Conservation (phyloP, 1,139 yeast genomes). For the Pichia sp. region DNA sequence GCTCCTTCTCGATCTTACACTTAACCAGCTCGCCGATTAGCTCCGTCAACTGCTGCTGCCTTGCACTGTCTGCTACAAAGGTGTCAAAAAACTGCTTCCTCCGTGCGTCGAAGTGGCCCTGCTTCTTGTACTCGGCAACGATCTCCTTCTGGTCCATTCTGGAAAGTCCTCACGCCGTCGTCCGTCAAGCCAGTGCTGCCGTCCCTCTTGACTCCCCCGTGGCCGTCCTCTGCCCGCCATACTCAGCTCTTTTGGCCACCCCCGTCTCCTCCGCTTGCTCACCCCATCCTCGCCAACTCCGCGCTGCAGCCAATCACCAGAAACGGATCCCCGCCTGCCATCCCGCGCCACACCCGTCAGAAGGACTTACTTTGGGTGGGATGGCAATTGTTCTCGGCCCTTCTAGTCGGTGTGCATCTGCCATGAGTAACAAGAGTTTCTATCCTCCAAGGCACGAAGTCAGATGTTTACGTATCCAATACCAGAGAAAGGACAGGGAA, state of each 20-base stretch:
- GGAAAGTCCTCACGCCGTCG: too few relatives aligned
- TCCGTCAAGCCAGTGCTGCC: too few relatives aligned
- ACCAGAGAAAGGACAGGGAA: too few relatives aligned
- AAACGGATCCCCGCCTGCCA: background rate
- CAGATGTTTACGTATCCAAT: too few relatives aligned
- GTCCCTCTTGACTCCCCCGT: background rate
- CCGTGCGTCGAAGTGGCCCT: constrained; percentile 48
- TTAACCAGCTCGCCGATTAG: constrained; percentile 45
- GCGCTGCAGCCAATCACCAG: background rate
- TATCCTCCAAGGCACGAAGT: too few relatives aligned
- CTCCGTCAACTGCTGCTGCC: constrained; percentile 38
- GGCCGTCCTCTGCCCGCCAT: background rate
- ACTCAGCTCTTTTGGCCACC: background rate
- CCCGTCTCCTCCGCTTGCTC: background rate
- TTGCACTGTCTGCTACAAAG: constrained; percentile 30
- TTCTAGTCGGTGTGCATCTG: background rate
- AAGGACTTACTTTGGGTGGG: background rate
- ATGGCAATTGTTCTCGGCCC: background rate
- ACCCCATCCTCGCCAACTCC: background rate
- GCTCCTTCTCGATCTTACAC: constrained; percentile 45
- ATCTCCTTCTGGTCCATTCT: constrained; percentile 28
- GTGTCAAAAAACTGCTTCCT: constrained; percentile 42
- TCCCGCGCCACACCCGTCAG: background rate
- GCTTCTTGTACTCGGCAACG: constrained; percentile 43
- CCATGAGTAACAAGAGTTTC: background rate